A percentile compares a stretch with the other conserved stretches of the same genome.
Evolutionary conservation across 768 basidiomycete species (phyloP).

Genomic region (Hygrophorus pudorinus): DNA sequence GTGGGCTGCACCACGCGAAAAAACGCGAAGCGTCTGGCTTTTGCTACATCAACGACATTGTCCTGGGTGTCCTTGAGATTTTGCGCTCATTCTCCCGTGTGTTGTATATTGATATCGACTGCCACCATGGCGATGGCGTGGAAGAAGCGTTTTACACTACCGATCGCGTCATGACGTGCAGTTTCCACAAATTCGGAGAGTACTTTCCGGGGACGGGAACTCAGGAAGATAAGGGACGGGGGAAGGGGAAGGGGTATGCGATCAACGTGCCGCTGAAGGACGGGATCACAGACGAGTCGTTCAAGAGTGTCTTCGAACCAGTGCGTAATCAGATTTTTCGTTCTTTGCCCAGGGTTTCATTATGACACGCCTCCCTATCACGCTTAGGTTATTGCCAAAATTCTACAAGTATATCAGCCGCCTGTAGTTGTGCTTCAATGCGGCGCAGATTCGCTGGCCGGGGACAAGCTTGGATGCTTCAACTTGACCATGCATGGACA

Average conservation of each 20-base stretch:
- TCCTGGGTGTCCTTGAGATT: constrained; percentile 91
- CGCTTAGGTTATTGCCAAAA: constrained; percentile 69
- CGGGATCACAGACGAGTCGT: constrained; percentile 91
- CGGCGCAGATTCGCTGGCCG: constrained; percentile 93
- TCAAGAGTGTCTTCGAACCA: constrained; percentile 91
- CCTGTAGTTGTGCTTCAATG: constrained; percentile 95
- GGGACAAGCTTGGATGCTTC: constrained; percentile 91
- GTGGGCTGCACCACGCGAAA: constrained; percentile 96
- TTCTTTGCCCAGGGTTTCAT: not conserved
- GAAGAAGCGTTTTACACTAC: constrained; percentile 99
- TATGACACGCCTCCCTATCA: constrained; percentile 18
- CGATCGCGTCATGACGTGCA: constrained; percentile 96
- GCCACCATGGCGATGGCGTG: constrained; percentile 98
- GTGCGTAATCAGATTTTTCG: constrained; percentile 47
- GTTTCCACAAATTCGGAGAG: constrained; percentile 98
- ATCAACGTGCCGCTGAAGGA: constrained; percentile 93
- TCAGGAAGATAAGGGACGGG: constrained; percentile 48
- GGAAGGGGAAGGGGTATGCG: constrained; percentile 87
- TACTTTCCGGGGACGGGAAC: constrained; percentile 97
- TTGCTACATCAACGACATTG: constrained; percentile 89
- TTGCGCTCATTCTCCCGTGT: constrained; percentile 93
- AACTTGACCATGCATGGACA: constrained; percentile 98
- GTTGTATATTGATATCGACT: constrained; percentile 96
- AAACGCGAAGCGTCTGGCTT: constrained; percentile 99
- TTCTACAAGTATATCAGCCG: constrained; percentile 92